Evolutionary conservation across 176 grass and related monocot species (phyloP).

Genomic region (Sorghum bicolor): Sorghum_bicolor_NCBIv3 NC_012877.2:3990501-3991000

Average conservation of each 20-base stretch:
- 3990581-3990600: slow-evolving; percentile 24
- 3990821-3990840: not conserved
- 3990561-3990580: not conserved
- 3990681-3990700: slow-evolving; percentile 89
- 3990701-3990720: slow-evolving; percentile 63
- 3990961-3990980: too few relatives aligned
- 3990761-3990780: not conserved
- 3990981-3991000: too few relatives aligned
- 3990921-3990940: too few relatives aligned
- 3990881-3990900: too few relatives aligned
- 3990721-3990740: not conserved
- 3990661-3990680: slow-evolving; percentile 76
- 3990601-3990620: slow-evolving; percentile 45
- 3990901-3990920: too few relatives aligned
- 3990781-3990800: not conserved
- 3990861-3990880: too few relatives aligned
- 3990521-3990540: slow-evolving; percentile 13
- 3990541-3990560: not conserved
- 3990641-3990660: slow-evolving; percentile 80
- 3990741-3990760: too few relatives aligned
- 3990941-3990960: too few relatives aligned
- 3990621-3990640: slow-evolving; percentile 40
- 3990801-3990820: not conserved
- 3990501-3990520: slow-evolving; percentile 46
- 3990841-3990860: too few relatives aligned